These are phyloP conservation scores for Carex pumila DNA, from an alignment of 176 grass and related monocot species.

Conservation along the genomic window DNA sequence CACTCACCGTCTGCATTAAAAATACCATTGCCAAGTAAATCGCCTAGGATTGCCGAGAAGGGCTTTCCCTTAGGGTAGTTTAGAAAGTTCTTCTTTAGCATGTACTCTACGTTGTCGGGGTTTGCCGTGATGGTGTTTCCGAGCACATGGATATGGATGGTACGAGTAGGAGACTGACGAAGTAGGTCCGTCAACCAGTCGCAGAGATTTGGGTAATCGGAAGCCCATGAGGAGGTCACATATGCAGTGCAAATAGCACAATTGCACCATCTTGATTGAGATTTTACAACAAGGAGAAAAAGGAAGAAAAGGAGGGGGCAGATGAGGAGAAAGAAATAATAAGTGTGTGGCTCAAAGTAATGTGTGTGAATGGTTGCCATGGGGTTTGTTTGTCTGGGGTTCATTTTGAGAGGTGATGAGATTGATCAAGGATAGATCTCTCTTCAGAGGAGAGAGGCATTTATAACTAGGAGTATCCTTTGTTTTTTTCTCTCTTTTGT, in stretches of 20 bases:
- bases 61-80: conserved; percentile 78
- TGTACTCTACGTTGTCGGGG: conserved; percentile 60
- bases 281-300: conserved; percentile 21
- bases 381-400: background rate
- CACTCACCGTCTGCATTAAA: conserved; percentile 71
- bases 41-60: conserved; percentile 68
- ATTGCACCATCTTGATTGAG: conserved; percentile 61
- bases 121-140: conserved; percentile 61
- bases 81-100: conserved; percentile 52
- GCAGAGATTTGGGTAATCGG: conserved; percentile 64
- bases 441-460: background rate
- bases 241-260: conserved; percentile 59
- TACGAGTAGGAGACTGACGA: conserved; percentile 42
- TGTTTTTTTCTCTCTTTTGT: background rate
- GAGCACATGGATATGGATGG: conserved; percentile 79
- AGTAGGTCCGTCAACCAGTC: conserved; percentile 93
- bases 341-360: background rate
- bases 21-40: conserved; percentile 75
- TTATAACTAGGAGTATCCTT: background rate
- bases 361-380: background rate
- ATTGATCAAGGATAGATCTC: background rate
- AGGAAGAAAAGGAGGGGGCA: conserved; percentile 28
- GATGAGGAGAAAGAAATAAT: background rate
- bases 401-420: conserved; percentile 4
- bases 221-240: conserved; percentile 68